Evolutionary conservation across 2,329 filamentous ascomycete species (phyloP), one percentile per base, ranked within the genome.

Genomic region (Graphilbum ipis-grandicollis): DNA sequence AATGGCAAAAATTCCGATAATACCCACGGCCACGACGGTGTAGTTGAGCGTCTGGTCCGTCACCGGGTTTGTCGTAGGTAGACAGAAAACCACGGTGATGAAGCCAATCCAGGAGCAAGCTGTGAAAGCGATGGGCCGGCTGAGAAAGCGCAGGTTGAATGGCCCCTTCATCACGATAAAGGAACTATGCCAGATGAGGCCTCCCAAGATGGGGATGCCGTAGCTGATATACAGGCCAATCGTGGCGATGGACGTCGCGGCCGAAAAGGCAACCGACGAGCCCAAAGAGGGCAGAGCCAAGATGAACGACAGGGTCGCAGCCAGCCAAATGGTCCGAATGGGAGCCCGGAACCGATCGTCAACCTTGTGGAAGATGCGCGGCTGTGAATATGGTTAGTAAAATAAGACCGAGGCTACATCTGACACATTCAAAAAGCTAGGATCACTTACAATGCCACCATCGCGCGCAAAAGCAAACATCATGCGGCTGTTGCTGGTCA

Each of bases 391-490:
- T 8, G n/a, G 13, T 31, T 15, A 15, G 15, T 14, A 28, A 26
- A 36, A 14, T 44, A 8, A 34, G 29, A 14, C 3, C n/a, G n/a
- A n/a, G n/a, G n/a, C n/a, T n/a, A n/a, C n/a, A n/a, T n/a, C n/a
- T n/a, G n/a, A n/a, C n/a, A n/a, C n/a, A n/a, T n/a, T n/a, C n/a
- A n/a, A n/a, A n/a, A n/a, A n/a, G n/a, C n/a, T n/a, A n/a, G n/a
- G n/a, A n/a, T n/a, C n/a, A 47, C 55, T 48, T 37, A 54, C 51
- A 41, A 72, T 63, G 15, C 66, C 68, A n/a, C 63, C 56, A 44
- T 72, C 68, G 14, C 68, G 58, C 0, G 62, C 56, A 45, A 72
- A 71, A 1, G 66, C 66, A 44, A 70, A 72, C 65, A 71, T 71
- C 68, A 71, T 72, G 19, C 68, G 57, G 29, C 58, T 63, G 46